These are phyloP conservation scores for Aspergillus tubingensis DNA, from an alignment of 2,329 filamentous ascomycete genomes.

Conservation along the genomic window DNA sequence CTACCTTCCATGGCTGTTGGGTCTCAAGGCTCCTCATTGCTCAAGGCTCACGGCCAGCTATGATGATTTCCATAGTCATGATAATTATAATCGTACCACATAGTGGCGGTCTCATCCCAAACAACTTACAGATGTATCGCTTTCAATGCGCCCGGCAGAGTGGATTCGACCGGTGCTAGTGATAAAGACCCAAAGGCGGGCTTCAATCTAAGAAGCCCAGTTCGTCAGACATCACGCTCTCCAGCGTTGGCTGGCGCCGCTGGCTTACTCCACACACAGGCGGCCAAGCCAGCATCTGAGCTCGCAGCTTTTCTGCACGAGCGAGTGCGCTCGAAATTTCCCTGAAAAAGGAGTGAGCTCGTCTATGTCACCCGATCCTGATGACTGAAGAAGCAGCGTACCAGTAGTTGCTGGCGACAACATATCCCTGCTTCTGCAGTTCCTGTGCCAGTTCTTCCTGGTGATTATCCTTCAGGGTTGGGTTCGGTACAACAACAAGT, in stretches of 20 bases:
- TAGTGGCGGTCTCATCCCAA: background rate
- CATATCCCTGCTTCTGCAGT: constrained; percentile 72
- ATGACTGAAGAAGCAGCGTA: constrained; percentile 43
- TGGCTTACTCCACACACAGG: constrained; percentile 50
- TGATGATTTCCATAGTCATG: background rate
- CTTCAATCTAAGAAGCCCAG: constrained; percentile 57
- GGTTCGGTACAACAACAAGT: constrained; percentile 88
- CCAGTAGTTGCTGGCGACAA: constrained; percentile 69
- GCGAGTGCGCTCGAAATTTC: constrained; percentile 50
- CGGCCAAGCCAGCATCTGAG: constrained; percentile 51
- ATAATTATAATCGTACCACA: background rate
- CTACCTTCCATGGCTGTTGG: background rate
- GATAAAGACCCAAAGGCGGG: background rate
- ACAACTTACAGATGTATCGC: background rate
- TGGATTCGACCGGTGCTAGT: background rate
- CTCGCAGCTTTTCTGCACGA: constrained; percentile 51
- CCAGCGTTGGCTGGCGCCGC: constrained; percentile 47
- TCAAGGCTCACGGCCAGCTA: no score
- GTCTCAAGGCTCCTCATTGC: background rate
- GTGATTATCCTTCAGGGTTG: constrained; percentile 80
- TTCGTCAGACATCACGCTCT: constrained; percentile 58
- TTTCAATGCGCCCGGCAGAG: background rate
- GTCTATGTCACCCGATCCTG: background rate
- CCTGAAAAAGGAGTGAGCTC: constrained; percentile 34
- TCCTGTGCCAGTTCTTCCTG: constrained; percentile 83